A percentile compares a stretch with the other conserved stretches of the same genome.
Evolutionary conservation across 1,284 basidiomycete species (phyloP).

Genomic region (Sporisorium sorghi): DNA sequence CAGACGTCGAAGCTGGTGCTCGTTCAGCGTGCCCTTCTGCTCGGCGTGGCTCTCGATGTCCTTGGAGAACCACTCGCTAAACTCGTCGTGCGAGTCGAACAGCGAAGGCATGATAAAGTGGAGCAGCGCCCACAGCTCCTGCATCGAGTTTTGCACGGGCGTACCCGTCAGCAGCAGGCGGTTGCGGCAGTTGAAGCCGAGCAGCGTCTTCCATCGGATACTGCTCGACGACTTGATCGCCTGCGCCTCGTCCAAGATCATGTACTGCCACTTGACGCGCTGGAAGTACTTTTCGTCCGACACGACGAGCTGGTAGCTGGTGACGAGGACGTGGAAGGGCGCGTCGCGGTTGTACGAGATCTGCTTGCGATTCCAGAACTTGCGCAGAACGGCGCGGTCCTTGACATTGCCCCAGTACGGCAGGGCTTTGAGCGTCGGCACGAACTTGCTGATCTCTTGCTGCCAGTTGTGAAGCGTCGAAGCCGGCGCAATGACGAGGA

Average conservation of each 20-base stretch:
- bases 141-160: conserved; percentile 99
- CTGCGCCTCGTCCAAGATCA: conserved; percentile 99
- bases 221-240: conserved; percentile 99
- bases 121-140: conserved; percentile 98
- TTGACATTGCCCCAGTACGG: conserved; percentile 99
- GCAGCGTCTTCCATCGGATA: conserved; percentile 95
- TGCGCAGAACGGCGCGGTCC: conserved; percentile 91
- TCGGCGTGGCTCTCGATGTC: conserved; percentile 90
- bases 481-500: conserved; percentile 97
- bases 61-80: conserved; percentile 99
- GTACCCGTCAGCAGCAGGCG: conserved; percentile 94
- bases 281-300: conserved; percentile 99
- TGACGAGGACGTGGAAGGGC: conserved; percentile 96
- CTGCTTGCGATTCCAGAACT: conserved; percentile 99
- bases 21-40: conserved; percentile 87
- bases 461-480: conserved; percentile 99
- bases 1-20: conserved; percentile 91
- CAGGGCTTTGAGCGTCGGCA: conserved; percentile 90
- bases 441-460: conserved; percentile 95
- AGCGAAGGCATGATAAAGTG: conserved; percentile 99
- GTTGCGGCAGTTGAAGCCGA: conserved; percentile 96
- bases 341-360: conserved; percentile 95
- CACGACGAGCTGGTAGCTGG: conserved; percentile 95
- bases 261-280: conserved; percentile 98
- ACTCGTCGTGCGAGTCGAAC: conserved; percentile 99